Evolutionary conservation across 257 asterid species (phyloP).

Genomic region (Solanum tacnaense): DNA sequence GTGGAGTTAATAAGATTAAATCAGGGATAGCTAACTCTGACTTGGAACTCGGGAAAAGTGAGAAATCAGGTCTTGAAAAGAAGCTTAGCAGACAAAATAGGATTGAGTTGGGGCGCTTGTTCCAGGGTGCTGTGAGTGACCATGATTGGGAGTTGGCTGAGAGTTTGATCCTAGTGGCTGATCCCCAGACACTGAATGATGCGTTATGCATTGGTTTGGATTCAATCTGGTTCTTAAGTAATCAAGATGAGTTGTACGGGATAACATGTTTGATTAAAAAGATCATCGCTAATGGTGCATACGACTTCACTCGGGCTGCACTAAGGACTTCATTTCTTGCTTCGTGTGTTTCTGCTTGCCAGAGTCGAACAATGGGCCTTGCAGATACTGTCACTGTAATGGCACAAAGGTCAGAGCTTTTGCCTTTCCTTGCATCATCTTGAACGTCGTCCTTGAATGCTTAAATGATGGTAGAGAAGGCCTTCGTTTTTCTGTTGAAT

Average conservation of each 20-base stretch:
- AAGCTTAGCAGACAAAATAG: slow-evolving; percentile 88
- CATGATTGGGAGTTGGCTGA: slow-evolving; percentile 95
- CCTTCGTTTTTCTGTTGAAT: background rate
- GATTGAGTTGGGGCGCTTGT: slow-evolving; percentile 77
- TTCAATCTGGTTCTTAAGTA: slow-evolving; percentile 87
- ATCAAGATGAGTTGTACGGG: slow-evolving; percentile 62
- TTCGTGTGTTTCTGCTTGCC: slow-evolving; percentile 96
- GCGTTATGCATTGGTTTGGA: slow-evolving; percentile 87
- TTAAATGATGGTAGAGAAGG: background rate
- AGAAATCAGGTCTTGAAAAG: slow-evolving; percentile 26
- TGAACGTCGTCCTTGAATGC: background rate
- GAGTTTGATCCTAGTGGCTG: slow-evolving; percentile 74
- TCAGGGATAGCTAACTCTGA: slow-evolving; percentile 54
- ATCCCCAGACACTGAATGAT: slow-evolving; percentile 88
- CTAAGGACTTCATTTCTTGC: slow-evolving; percentile 97
- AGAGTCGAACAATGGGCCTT: slow-evolving; percentile 91
- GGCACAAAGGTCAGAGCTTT: slow-evolving; percentile 72
- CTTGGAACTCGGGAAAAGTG: slow-evolving; percentile 47
- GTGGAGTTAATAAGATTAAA: slow-evolving; percentile 76
- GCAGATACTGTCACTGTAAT: slow-evolving; percentile 91
- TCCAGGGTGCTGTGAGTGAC: slow-evolving; percentile 90
- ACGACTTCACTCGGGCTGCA: slow-evolving; percentile 89
- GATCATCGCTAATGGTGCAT: slow-evolving; percentile 75
- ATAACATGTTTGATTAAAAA: slow-evolving; percentile 76
- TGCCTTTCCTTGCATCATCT: background rate